These are phyloP conservation scores for Microsporum ferrugineum DNA, from an alignment of 2,329 filamentous ascomycete species.

Conservation along the genomic window DNA sequence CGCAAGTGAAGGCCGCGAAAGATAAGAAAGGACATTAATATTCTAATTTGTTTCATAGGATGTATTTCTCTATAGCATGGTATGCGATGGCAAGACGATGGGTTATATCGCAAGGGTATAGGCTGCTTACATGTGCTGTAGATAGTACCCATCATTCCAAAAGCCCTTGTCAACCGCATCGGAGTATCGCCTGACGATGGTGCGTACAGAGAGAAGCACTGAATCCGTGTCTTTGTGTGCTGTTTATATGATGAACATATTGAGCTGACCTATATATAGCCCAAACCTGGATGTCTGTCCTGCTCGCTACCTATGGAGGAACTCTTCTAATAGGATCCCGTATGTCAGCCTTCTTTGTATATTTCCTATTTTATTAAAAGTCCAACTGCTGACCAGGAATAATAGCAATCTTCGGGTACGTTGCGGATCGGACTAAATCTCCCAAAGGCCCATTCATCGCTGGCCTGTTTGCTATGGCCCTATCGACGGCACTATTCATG, in stretches of 20 bases:
- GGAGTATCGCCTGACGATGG: constrained; percentile 20
- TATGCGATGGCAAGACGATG: neutral
- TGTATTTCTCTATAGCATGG: neutral
- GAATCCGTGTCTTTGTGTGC: neutral
- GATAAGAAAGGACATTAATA: neutral
- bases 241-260: neutral
- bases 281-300: constrained; percentile 42
- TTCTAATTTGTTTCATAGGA: neutral
- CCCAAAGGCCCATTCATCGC: constrained; percentile 48
- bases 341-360: constrained; percentile 17
- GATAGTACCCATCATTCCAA: constrained; percentile 62
- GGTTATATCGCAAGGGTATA: neutral
- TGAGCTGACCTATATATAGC: neutral
- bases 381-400: neutral
- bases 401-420: constrained; percentile 31
- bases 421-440: constrained; percentile 44
- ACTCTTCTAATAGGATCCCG: constrained; percentile 50
- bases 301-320: constrained; percentile 60
- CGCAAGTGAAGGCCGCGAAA: neutral
- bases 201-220: neutral
- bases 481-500: constrained; percentile 46
- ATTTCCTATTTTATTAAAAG: neutral
- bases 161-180: constrained; percentile 47
- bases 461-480: constrained; percentile 42
- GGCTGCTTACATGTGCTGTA: neutral